Conservation (phyloP, 495 filamentous ascomycete species). For the Choiromyces venosus region DNA sequence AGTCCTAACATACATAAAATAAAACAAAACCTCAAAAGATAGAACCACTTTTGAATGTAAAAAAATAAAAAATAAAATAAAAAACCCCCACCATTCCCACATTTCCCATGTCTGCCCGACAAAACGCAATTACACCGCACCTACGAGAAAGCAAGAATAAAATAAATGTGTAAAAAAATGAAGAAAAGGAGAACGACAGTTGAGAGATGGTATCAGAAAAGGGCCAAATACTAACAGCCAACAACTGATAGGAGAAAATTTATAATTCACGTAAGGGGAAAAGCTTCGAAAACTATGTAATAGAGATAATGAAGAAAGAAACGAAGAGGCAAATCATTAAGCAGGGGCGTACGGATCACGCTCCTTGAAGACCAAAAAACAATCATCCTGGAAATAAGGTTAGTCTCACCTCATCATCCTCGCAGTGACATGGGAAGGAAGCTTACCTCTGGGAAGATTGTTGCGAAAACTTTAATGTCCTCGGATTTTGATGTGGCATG, state of each 20-base stretch:
- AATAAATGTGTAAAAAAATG: constrained; percentile 25
- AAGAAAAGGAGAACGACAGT: constrained; percentile 22
- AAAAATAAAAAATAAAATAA: constrained; percentile 14
- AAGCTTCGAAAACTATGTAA: constrained; percentile 11
- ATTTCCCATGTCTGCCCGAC: constrained; percentile 22
- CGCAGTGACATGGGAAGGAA: neutral
- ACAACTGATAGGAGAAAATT: constrained; percentile 6
- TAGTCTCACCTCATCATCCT: constrained; percentile 1
- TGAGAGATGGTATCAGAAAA: constrained; percentile 20
- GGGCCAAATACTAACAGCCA: constrained; percentile 19
- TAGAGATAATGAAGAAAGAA: constrained; percentile 1
- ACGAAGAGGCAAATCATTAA: constrained; percentile 3
- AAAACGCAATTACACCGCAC: constrained; percentile 17
- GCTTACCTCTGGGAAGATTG: constrained; percentile 91
- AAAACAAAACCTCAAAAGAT: neutral
- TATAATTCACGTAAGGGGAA: constrained; percentile 14
- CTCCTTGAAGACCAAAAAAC: constrained; percentile 41
- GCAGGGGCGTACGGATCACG: constrained; percentile 19
- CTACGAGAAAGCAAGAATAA: constrained; percentile 7
- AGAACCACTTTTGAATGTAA: constrained; percentile 3
- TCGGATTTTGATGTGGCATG: constrained; percentile 72
- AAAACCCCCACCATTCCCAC: constrained; percentile 17
- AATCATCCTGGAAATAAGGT: constrained; percentile 36
- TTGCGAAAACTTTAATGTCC: constrained; percentile 97
- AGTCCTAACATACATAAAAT: neutral